Conservation (phyloP, 73 alveolate genomes). For the Paramecium sonneborni region DNA sequence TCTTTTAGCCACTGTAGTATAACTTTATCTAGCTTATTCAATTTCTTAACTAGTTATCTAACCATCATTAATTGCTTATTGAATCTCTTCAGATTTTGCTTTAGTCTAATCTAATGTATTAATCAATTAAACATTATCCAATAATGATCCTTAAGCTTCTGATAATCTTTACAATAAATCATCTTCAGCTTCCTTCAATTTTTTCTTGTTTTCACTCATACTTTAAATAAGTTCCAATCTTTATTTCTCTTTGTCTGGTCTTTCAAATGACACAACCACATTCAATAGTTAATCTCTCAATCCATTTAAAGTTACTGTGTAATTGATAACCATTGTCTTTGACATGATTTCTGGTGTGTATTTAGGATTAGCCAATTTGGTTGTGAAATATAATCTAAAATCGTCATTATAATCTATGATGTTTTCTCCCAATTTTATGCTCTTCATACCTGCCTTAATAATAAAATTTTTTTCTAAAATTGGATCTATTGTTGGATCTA, state of each 20-base stretch:
- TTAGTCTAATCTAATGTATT: slow-evolving; percentile 79
- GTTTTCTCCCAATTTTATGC: slow-evolving; percentile 88
- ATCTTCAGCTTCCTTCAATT: slow-evolving; percentile 64
- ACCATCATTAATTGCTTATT: slow-evolving; percentile 83
- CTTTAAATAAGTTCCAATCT: slow-evolving; percentile 75
- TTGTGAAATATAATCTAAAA: slow-evolving; percentile 97
- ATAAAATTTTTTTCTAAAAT: slow-evolving; percentile 92
- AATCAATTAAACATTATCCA: slow-evolving; percentile 83
- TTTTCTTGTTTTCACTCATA: slow-evolving; percentile 54
- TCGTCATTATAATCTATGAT: slow-evolving; percentile 85
- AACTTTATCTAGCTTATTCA: slow-evolving; percentile 89
- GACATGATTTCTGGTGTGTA: slow-evolving; percentile 99
- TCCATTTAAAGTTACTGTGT: slow-evolving; percentile 98
- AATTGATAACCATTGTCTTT: slow-evolving; percentile 95
- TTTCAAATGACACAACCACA: slow-evolving; percentile 62
- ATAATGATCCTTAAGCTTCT: slow-evolving; percentile 73
- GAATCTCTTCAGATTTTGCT: slow-evolving; percentile 72
- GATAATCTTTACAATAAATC: slow-evolving; percentile 54
- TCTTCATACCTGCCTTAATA: slow-evolving; percentile 86
- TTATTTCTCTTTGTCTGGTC: slow-evolving; percentile 73
- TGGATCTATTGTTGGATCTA: slow-evolving; percentile 94
- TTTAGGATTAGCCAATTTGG: slow-evolving; percentile 99
- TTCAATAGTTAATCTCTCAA: slow-evolving; percentile 83
- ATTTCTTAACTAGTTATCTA: slow-evolving; percentile 96
- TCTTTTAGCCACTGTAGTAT: slow-evolving; percentile 95